phyloP scores from a whole-genome alignment of 257 asterid genomes.

The Solanum sitiens region DNA sequence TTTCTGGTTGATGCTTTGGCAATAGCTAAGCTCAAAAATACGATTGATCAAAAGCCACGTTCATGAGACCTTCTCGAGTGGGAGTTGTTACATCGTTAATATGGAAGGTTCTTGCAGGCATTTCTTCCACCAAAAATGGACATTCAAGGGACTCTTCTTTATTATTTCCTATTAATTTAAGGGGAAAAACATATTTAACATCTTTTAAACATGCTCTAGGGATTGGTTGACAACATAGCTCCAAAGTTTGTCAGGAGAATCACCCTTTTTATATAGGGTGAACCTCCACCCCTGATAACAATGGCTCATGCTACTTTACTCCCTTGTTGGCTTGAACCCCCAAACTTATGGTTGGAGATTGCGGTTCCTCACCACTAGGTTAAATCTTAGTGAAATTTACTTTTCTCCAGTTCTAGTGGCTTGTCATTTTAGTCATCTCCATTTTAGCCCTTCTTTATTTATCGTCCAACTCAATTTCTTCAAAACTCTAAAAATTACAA shows the following conservation, averaged over 20 bases:
- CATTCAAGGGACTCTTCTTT: not conserved
- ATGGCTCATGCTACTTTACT: not conserved
- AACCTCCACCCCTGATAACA: not conserved
- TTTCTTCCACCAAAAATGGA: not conserved
- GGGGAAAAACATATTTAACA: not conserved
- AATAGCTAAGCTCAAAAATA: not conserved
- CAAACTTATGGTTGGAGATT: not conserved
- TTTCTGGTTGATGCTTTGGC: not conserved
- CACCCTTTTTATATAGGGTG: not conserved
- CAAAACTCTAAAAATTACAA: not conserved
- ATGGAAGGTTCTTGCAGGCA: not conserved
- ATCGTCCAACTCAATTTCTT: not conserved
- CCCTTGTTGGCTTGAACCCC: not conserved
- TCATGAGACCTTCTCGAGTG: not conserved
- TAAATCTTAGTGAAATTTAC: not conserved
- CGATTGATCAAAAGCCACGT: not conserved
- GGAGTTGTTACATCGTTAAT: not conserved
- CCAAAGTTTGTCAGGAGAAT: not conserved
- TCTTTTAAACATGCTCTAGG: not conserved
- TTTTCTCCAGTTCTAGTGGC: not conserved
- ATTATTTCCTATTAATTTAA: not conserved
- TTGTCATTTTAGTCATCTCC: not conserved
- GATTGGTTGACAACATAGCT: not conserved
- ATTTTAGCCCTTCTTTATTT: not conserved
- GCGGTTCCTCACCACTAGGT: not conserved